Evolutionary conservation across 2,329 filamentous ascomycete genomes (phyloP).

Genomic region (Claviceps lovelessii): DNA sequence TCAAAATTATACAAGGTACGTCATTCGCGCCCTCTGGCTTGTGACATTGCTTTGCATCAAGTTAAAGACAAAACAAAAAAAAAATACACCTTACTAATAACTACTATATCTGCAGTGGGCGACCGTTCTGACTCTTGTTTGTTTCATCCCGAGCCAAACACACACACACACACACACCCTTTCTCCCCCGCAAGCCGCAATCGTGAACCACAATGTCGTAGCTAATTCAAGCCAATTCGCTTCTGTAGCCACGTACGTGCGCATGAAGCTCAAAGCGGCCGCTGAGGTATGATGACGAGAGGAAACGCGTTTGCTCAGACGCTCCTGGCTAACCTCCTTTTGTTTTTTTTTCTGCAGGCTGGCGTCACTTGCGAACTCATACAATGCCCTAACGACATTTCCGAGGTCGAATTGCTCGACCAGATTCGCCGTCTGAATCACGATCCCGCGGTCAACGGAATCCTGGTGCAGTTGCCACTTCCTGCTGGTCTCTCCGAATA

Average conservation of each 20-base stretch:
- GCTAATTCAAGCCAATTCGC: slow-evolving; percentile 11
- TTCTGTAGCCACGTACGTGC: slow-evolving; percentile 77
- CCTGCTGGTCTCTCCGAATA: slow-evolving; percentile 86
- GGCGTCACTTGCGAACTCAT: slow-evolving; percentile 79
- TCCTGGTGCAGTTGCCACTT: slow-evolving; percentile 85
- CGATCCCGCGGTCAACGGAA: slow-evolving; percentile 72
- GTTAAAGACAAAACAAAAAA: slow-evolving; percentile 8
- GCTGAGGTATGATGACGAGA: slow-evolving; percentile 50
- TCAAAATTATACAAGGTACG: slow-evolving; percentile 90
- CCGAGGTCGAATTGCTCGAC: slow-evolving; percentile 74
- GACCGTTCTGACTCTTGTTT: slow-evolving; percentile 81
- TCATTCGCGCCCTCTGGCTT: slow-evolving; percentile 2
- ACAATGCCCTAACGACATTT: slow-evolving; percentile 67
- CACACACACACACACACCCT: background rate
- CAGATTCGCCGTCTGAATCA: slow-evolving; percentile 73
- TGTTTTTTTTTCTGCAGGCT: slow-evolving; percentile 38
- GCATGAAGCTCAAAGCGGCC: slow-evolving; percentile 98
- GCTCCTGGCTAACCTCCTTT: background rate
- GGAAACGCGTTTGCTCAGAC: background rate
- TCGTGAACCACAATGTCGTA: background rate
- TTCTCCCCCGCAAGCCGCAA: background rate
- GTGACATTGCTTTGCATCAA: slow-evolving; percentile 1
- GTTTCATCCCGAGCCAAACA: slow-evolving; percentile 8
- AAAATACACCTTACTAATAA: slow-evolving; percentile 10
- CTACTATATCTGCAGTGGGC: slow-evolving; percentile 47